phyloP scores from a whole-genome alignment of 2,329 filamentous ascomycete species.

The Fusarium sp. region DNA sequence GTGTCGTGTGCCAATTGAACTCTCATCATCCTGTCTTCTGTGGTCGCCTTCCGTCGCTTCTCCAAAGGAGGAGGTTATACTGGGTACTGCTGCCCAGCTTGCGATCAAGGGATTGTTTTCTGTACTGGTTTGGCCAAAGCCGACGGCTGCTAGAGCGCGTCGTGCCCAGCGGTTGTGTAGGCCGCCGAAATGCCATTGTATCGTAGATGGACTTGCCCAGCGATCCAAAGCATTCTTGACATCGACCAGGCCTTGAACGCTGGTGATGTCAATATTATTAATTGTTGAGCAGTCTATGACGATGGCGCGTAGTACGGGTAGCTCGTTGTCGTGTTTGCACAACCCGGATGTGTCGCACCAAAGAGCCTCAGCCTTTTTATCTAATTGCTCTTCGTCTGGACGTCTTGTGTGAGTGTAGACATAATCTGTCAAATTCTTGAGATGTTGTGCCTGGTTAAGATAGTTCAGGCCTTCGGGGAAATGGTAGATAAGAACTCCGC shows the following conservation, averaged over 20 bases:
- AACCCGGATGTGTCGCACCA: conserved; percentile 62
- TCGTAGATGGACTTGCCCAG: conserved; percentile 59
- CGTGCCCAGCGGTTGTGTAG: conserved; percentile 68
- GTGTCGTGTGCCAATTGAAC: neutral
- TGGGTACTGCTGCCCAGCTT: conserved; percentile 51
- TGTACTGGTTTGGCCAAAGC: conserved; percentile 62
- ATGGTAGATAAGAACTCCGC: conserved; percentile 64
- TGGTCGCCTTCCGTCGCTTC: neutral
- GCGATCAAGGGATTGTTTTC: conserved; percentile 43
- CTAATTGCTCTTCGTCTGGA: conserved; percentile 52
- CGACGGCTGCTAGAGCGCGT: conserved; percentile 64
- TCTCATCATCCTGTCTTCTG: conserved; percentile 5
- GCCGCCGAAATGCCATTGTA: conserved; percentile 66
- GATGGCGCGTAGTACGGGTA: conserved; percentile 63
- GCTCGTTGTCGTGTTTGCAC: conserved; percentile 27
- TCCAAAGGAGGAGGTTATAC: conserved; percentile 41
- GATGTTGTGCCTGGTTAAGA: conserved; percentile 61
- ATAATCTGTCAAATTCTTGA: conserved; percentile 52
- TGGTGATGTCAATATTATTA: conserved; percentile 67
- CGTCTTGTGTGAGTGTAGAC: conserved; percentile 50
- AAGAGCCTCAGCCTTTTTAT: conserved; percentile 57
- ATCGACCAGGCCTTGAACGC: conserved; percentile 67
- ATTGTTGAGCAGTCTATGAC: conserved; percentile 69
- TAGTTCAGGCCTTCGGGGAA: conserved; percentile 65
- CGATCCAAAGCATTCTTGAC: conserved; percentile 64